Base-by-base conservation (phyloP, 1,284 basidiomycete genomes). In the Flammula alnicola region DNA sequence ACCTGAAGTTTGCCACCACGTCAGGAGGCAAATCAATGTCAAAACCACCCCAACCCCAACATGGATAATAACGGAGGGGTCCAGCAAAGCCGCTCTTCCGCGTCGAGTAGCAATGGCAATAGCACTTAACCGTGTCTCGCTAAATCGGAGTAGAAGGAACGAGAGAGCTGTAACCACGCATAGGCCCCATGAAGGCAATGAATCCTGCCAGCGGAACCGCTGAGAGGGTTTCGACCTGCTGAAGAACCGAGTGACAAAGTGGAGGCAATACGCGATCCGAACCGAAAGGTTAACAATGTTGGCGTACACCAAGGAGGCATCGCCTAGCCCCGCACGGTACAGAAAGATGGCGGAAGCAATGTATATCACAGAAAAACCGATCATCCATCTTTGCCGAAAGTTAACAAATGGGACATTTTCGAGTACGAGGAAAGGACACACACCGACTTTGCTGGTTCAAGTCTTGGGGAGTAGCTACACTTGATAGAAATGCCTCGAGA, bases 401-500 rank as follows among this genome's bases (percentile, higher is more conserved):
- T 25, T 14, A 30, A 29, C 54, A 29, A 4, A 12, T 48, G 25
- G 43, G 8, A 44, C 46, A 14, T 22, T 35, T 5, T 10, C n/a
- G n/a, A 14, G 39, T 9, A 12, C 20, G 22, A 50, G 14, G n/a
- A 37, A 42, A 47, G 8, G 16, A 35, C 1, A 52, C 77, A 55
- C 58, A 84, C 71, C 76, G 72, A 55, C 84, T 88, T 63, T 93
- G 91, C 5, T 64, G 64, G 41, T 75, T 80, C 4, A 95, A 68
- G 64, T 91, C 86, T 2, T 66, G 59, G 0, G 83, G 74, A 2
- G 76, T 75, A 3, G 92, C 90, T 1, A 86, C 84, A 44, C 91
- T 89, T 2, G 90, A 83, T 57, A 95, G 78, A 69, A 95, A 95
- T 0, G 93, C 90, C 66, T 98, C 95, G 17, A 95, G 73, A 1